Conservation (phyloP, 1,139 yeast species). For the Blastobotrys malaysiensis region DNA sequence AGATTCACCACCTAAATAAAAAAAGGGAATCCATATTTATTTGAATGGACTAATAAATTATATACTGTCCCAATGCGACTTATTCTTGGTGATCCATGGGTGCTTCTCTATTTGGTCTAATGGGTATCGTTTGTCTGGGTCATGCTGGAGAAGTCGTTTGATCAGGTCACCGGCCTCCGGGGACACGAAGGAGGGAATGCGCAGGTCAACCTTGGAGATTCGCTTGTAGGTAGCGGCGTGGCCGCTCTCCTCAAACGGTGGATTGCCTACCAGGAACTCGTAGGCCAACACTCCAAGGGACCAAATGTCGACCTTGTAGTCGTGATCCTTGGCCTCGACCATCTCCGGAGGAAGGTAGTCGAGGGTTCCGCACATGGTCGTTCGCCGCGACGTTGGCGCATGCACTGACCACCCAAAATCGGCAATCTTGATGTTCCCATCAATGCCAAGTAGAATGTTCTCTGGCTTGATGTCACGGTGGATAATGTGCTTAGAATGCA, state of each 20-base stretch:
- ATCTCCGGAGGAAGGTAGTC: conserved; percentile 96
- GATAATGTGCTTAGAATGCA: conserved; percentile 73
- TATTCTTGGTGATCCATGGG: conserved; percentile 76
- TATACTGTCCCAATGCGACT: conserved; percentile 41
- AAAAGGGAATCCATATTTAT: not conserved
- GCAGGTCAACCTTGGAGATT: conserved; percentile 69
- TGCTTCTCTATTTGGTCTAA: conserved; percentile 61
- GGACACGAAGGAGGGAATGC: conserved; percentile 64
- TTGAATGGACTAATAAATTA: conserved; percentile 1
- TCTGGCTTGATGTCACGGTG: conserved; percentile 95
- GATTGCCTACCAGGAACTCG: conserved; percentile 82
- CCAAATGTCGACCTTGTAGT: conserved; percentile 82
- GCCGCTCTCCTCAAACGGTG: conserved; percentile 81
- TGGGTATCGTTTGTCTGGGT: conserved; percentile 61
- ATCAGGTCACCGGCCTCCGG: conserved; percentile 77
- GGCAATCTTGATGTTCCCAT: conserved; percentile 71
- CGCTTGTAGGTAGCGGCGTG: conserved; percentile 71
- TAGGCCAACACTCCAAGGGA: conserved; percentile 83
- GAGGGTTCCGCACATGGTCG: conserved; percentile 90
- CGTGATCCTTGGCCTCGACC: conserved; percentile 81
- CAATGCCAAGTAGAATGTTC: conserved; percentile 68
- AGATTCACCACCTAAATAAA: conserved; percentile 5
- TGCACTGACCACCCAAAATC: conserved; percentile 97
- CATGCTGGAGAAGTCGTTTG: conserved; percentile 50
- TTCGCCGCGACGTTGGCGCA: conserved; percentile 49